Percentiles rank a stretch among this genome's conserved stretches.
These are phyloP conservation scores for Podospora australis DNA, from an alignment of 495 filamentous ascomycete genomes.

Conservation along the genomic window DNA sequence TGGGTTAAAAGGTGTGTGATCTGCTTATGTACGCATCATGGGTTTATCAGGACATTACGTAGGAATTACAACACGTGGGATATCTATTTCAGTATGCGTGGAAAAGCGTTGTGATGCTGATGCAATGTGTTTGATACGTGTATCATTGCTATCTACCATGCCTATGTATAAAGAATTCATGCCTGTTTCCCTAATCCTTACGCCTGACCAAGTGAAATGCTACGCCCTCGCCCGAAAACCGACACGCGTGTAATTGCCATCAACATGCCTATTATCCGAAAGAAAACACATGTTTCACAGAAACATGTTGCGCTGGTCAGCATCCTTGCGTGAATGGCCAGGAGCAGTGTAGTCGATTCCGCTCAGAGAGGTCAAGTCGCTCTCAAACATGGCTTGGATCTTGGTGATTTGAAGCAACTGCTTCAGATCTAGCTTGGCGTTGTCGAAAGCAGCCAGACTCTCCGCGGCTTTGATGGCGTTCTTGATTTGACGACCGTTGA, in stretches of 20 bases:
- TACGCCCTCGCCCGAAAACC: not conserved
- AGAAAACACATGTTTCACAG: slow-evolving; percentile 19
- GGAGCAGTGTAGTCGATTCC: slow-evolving; percentile 31
- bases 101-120: too few species aligned
- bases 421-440: slow-evolving; percentile 19
- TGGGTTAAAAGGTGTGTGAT: too few species aligned
- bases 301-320: slow-evolving; percentile 26
- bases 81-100: too few species aligned
- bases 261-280: too few species aligned
- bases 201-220: too few species aligned
- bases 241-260: not conserved
- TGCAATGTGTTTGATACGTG: too few species aligned
- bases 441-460: slow-evolving; percentile 28
- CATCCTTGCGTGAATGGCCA: slow-evolving; percentile 20
- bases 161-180: too few species aligned
- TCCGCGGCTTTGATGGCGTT: slow-evolving; percentile 54
- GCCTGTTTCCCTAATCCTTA: too few species aligned
- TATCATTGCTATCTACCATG: too few species aligned
- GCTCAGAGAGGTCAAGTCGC: slow-evolving; percentile 23
- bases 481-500: slow-evolving; percentile 61
- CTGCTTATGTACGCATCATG: too few species aligned
- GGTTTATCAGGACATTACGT: too few species aligned
- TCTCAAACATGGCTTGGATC: slow-evolving; percentile 31
- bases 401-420: slow-evolving; percentile 28
- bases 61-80: too few species aligned